These are phyloP conservation scores for Cryphonectria carpinicola DNA, from an alignment of 2,329 filamentous ascomycete genomes.

Conservation along the genomic window DNA sequence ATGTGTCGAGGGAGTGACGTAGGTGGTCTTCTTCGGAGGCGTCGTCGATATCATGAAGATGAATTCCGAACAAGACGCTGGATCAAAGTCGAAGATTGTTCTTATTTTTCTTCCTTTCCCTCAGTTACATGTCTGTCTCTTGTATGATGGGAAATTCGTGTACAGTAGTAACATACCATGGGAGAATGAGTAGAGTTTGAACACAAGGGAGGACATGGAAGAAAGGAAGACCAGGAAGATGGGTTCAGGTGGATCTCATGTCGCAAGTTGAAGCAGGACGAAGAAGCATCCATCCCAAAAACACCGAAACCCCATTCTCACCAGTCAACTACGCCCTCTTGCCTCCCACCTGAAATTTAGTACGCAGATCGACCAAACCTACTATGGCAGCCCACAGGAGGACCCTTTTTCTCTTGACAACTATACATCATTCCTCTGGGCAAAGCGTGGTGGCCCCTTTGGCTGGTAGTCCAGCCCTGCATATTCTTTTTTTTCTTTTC, in stretches of 20 bases:
- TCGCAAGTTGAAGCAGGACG: slow-evolving; percentile 6
- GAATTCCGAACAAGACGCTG: neutral
- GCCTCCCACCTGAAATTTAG: neutral
- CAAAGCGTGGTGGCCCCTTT: neutral
- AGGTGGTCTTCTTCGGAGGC: neutral
- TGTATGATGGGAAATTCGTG: neutral
- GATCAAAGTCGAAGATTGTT: neutral
- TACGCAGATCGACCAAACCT: neutral
- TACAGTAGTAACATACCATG: neutral
- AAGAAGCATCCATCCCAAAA: neutral
- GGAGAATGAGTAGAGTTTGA: neutral
- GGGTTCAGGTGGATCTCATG: neutral
- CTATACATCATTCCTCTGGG: neutral
- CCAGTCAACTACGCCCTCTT: neutral
- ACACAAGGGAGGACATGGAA: neutral
- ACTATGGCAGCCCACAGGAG: no score
- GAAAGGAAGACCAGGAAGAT: neutral
- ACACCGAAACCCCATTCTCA: neutral
- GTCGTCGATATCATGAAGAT: neutral
- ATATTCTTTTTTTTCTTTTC: neutral
- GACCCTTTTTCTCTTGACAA: neutral
- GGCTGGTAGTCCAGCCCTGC: neutral
- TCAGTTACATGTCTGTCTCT: neutral
- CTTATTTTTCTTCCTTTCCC: neutral
- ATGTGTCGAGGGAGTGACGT: neutral